Evolutionary conservation across 176 grass and related monocot species (phyloP).

Genomic region (Eleusine indica): DNA sequence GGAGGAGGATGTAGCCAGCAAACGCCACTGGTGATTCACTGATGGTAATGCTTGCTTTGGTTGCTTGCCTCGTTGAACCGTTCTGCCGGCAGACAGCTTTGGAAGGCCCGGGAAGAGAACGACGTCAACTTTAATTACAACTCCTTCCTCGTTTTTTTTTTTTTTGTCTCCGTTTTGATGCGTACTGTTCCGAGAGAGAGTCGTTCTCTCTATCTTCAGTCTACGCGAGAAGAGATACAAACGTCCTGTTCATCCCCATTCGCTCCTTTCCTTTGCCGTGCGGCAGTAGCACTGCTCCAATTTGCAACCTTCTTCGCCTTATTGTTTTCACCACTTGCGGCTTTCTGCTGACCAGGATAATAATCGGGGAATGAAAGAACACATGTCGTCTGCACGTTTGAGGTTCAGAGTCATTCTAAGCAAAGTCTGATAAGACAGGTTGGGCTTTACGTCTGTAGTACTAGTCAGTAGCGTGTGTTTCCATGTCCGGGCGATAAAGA

Average conservation of each 20-base stretch:
- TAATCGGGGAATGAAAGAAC: background rate
- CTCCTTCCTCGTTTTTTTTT: background rate
- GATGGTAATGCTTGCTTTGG: background rate
- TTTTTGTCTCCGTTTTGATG: too few species aligned
- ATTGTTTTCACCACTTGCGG: background rate
- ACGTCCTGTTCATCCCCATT: background rate
- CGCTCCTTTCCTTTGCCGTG: background rate
- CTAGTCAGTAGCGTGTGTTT: background rate
- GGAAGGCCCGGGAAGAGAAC: background rate
- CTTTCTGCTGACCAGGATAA: conserved; percentile 1
- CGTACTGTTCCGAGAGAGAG: background rate
- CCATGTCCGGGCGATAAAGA: background rate
- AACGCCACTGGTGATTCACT: background rate
- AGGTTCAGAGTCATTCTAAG: background rate
- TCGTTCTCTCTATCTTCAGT: background rate
- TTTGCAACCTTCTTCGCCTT: background rate
- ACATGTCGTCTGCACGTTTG: background rate
- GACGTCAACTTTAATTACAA: background rate
- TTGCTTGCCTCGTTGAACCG: background rate
- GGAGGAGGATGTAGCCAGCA: background rate
- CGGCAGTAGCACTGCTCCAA: background rate
- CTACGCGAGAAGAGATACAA: background rate
- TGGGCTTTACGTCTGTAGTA: background rate
- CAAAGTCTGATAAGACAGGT: background rate
- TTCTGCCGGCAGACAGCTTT: background rate